Evolutionary conservation across 129 eudicot genomes (phyloP).

Genomic region (Lonicera japonica): DNA sequence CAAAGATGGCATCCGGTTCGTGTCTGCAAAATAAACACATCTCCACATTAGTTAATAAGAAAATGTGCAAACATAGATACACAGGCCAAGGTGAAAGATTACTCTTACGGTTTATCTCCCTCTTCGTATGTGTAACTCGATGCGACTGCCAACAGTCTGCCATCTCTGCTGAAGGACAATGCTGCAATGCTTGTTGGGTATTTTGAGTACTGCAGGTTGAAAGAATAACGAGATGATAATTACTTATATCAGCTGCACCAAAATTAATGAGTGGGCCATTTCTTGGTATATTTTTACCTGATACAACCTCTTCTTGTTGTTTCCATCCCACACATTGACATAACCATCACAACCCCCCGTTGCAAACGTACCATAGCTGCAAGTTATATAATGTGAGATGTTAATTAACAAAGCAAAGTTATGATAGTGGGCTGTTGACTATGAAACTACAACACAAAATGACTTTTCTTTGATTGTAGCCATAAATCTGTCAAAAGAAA

Average conservation of each 20-base stretch:
- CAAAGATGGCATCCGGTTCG: conserved; percentile 82
- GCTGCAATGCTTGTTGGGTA: conserved; percentile 89
- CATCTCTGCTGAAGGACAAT: conserved; percentile 90
- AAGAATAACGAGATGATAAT: not conserved
- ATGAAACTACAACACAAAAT: not conserved
- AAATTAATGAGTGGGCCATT: not conserved
- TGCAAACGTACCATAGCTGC: conserved; percentile 94
- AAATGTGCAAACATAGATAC: not conserved
- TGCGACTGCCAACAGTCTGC: conserved; percentile 80
- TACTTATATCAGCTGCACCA: not conserved
- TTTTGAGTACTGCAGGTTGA: conserved; percentile 63
- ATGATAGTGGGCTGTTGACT: not conserved
- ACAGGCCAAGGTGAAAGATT: not conserved
- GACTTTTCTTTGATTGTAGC: too few species aligned
- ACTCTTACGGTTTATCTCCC: conserved; percentile 77
- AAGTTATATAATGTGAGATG: conserved; percentile 2
- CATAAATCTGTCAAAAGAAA: too few species aligned
- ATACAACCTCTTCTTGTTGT: conserved; percentile 88
- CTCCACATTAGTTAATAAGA: not conserved
- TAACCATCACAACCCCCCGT: conserved; percentile 96
- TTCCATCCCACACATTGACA: conserved; percentile 96
- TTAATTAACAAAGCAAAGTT: not conserved
- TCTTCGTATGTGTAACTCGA: conserved; percentile 93
- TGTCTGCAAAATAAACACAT: conserved; percentile 45
- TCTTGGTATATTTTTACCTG: conserved; percentile 41